Conservation (phyloP, 495 filamentous ascomycete genomes). For the Extremus antarcticus region DNA sequence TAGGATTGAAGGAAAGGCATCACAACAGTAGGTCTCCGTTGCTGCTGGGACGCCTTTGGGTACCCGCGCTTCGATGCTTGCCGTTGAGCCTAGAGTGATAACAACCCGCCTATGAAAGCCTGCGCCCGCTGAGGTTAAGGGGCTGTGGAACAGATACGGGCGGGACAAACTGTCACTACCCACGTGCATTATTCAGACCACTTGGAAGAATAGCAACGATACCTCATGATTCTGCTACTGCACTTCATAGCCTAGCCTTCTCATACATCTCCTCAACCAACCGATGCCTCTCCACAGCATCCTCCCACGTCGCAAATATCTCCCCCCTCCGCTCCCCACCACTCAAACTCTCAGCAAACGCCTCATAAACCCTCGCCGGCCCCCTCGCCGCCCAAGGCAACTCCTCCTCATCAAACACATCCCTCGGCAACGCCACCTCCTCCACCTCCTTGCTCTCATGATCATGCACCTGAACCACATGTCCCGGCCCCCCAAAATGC, state of each 20-base stretch:
- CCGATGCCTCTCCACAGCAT: too few species aligned
- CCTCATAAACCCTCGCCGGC: too few species aligned
- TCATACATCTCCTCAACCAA: too few species aligned
- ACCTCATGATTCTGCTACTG: too few species aligned
- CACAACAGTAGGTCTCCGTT: background rate
- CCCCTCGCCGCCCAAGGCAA: too few species aligned
- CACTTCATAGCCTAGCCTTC: too few species aligned
- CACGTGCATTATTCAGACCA: background rate
- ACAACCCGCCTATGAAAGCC: slow-evolving; percentile 19
- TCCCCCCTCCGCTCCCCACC: too few species aligned
- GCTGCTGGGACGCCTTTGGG: slow-evolving; percentile 6
- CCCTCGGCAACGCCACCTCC: background rate
- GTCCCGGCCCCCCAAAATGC: background rate
- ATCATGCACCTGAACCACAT: background rate
- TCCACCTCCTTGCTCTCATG: background rate
- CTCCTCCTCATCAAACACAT: background rate
- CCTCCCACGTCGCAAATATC: too few species aligned
- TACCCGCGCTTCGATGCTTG: slow-evolving; percentile 9
- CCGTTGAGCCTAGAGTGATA: slow-evolving; percentile 11
- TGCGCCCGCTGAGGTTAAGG: slow-evolving; percentile 15
- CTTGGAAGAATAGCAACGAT: background rate
- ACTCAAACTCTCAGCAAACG: too few species aligned
- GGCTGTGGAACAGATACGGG: slow-evolving; percentile 23
- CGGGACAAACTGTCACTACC: slow-evolving; percentile 10
- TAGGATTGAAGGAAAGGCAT: slow-evolving; percentile 19